Percentiles rank a stretch among this genome's conserved stretches.
phyloP scores from a whole-genome alignment of 345 rosid species.

The Noccaea bulbosa region DNA sequence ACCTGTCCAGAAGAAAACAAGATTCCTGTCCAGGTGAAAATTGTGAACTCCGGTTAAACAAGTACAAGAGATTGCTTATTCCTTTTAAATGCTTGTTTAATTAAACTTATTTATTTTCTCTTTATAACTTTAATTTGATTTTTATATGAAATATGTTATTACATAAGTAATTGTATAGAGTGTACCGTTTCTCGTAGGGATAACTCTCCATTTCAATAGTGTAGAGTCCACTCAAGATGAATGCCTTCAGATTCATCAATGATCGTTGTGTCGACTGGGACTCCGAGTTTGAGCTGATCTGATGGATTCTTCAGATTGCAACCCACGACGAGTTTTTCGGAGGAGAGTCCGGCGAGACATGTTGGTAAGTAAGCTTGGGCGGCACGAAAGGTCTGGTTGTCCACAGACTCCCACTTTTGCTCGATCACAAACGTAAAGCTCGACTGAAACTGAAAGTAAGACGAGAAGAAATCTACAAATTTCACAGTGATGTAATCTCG shows the following conservation, averaged over 20 bases:
- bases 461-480: constrained; percentile 17
- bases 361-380: constrained; percentile 41
- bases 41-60: no score
- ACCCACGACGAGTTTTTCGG: constrained; percentile 35
- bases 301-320: constrained; percentile 36
- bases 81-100: no score
- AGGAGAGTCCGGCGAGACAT: constrained; percentile 32
- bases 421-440: constrained; percentile 43
- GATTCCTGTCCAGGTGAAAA: neutral
- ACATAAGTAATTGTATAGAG: neutral
- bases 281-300: neutral
- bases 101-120: no score
- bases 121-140: no score
- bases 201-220: constrained; percentile 30
- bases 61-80: no score
- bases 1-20: neutral
- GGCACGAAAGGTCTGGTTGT: constrained; percentile 41
- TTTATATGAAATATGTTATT: no score
- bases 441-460: constrained; percentile 35
- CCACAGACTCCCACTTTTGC: constrained; percentile 31
- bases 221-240: constrained; percentile 42
- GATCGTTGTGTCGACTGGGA: constrained; percentile 39
- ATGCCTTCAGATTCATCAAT: constrained; percentile 39
- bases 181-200: constrained; percentile 36
- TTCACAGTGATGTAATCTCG: constrained; percentile 27